These are phyloP conservation scores for Trypanosoma melophagium DNA, from an alignment of 208 protist species.

Conservation along the genomic window DNA sequence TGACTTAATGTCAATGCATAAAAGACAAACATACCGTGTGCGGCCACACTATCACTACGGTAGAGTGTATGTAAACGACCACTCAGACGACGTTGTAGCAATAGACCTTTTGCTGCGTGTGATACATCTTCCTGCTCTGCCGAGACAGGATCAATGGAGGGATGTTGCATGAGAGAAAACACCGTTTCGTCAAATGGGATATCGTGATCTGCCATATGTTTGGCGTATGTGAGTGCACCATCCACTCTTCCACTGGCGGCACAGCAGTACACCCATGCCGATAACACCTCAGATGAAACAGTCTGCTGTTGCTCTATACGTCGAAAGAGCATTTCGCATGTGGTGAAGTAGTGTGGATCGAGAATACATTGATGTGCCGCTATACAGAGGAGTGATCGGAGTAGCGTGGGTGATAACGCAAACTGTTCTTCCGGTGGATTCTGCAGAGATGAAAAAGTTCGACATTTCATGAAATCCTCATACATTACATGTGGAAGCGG, in stretches of 20 bases:
- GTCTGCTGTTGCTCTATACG: conserved; percentile 80
- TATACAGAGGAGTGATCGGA: conserved; percentile 59
- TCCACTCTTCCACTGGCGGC: conserved; percentile 59
- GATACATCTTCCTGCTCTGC: conserved; percentile 32
- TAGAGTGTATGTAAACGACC: conserved; percentile 27
- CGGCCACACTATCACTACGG: conserved; percentile 32
- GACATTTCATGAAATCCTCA: conserved; percentile 84
- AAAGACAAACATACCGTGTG: conserved; percentile 85
- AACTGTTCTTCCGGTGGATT: conserved; percentile 84
- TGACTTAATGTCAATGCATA: conserved; percentile 77
- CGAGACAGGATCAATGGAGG: conserved; percentile 50
- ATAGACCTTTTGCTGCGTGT: conserved; percentile 51
- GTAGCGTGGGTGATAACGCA: conserved; percentile 39
- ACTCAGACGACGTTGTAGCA: conserved; percentile 73
- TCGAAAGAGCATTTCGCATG: conserved; percentile 55
- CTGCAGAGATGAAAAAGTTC: conserved; percentile 77
- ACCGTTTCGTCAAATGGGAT: conserved; percentile 68
- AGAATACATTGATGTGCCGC: conserved; percentile 67
- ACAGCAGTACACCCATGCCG: conserved; percentile 73
- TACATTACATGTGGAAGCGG: conserved; percentile 87
- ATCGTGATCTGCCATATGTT: conserved; percentile 48
- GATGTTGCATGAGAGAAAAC: conserved; percentile 77
- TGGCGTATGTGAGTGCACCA: conserved; percentile 44
- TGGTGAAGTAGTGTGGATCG: conserved; percentile 77
- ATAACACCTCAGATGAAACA: conserved; percentile 47